These are phyloP conservation scores for Cicer yamashitae DNA, from an alignment of 306 rosid genomes.

Conservation along the genomic window DNA sequence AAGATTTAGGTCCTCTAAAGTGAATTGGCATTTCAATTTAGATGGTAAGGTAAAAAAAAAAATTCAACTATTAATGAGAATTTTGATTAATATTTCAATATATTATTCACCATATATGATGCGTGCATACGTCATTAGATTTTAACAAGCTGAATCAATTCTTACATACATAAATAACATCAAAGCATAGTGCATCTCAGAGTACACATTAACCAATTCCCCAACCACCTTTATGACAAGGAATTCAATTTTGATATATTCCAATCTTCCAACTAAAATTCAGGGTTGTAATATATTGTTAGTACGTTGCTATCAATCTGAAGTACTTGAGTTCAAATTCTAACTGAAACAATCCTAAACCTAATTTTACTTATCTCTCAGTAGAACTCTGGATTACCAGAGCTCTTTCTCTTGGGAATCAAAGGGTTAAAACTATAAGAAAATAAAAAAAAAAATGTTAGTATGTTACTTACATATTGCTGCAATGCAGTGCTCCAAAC, in stretches of 20 bases:
- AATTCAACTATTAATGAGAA: background rate
- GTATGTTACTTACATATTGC: slow-evolving; percentile 67
- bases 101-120: background rate
- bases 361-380: too few relatives aligned
- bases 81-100: too few relatives aligned
- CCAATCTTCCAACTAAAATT: slow-evolving; percentile 34
- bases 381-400: too few relatives aligned
- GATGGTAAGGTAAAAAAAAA: background rate
- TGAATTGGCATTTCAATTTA: background rate
- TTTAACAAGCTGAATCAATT: background rate
- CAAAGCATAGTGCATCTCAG: slow-evolving; percentile 6
- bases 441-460: background rate
- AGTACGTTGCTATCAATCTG: slow-evolving; percentile 35
- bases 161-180: slow-evolving; percentile 1
- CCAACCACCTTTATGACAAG: slow-evolving; percentile 29
- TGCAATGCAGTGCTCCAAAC: slow-evolving; percentile 85
- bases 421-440: too few relatives aligned
- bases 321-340: too few relatives aligned
- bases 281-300: background rate
- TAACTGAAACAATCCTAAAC: too few relatives aligned
- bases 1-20: background rate
- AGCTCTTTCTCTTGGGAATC: too few relatives aligned
- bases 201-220: slow-evolving; percentile 3
- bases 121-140: background rate
- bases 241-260: slow-evolving; percentile 30